Evolutionary conservation across 768 basidiomycete genomes (phyloP), one percentile per base, ranked within the genome.

Genomic region (Ramaria sp.): DNA sequence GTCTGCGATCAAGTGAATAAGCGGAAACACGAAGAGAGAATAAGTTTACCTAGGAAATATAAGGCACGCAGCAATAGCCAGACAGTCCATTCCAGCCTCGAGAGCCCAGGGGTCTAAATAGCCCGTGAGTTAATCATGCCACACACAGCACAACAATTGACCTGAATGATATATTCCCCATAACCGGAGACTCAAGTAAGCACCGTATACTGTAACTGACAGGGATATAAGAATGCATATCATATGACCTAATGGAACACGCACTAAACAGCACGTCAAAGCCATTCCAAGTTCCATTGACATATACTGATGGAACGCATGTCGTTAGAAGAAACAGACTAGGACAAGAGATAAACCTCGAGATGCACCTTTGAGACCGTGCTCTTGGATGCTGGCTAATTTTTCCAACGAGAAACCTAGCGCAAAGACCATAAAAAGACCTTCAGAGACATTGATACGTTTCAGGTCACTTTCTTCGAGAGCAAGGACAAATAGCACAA

Each of bases 321-420:
- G 9, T 37, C 20, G 31, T 10, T 17, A 45, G 39, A 43, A 7
- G 7, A 39, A 22, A 22, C 24, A 11, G n/a, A 49, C 17, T 27
- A 30, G n/a, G 7, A 10, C 27, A 15, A 24, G 11, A 10, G 34
- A 33, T 49, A 49, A 30, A 13, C 41, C 17, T 17, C 20, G 13
- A 48, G 22, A 42, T 66, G 41, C 45, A 88, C 93, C 90, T 79
- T 79, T 83, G 49, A 97, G 83, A 4, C 93, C 94, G 66, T 92
- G 92, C 67, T 97, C 93, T 67, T 96, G 90, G 84, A 95, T 91
- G 3, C 91, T 86, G 20, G 94, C 94, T 9, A 94, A 72, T 67
- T 92, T 95, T 67, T 97, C 94, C 19, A 97, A 75, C 0, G 89
- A 81, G 68, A 96, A 97, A 0, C 93, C 93, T 20, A 72, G 58